Conservation (phyloP, 768 basidiomycete species). For the Inosperma sp. region DNA sequence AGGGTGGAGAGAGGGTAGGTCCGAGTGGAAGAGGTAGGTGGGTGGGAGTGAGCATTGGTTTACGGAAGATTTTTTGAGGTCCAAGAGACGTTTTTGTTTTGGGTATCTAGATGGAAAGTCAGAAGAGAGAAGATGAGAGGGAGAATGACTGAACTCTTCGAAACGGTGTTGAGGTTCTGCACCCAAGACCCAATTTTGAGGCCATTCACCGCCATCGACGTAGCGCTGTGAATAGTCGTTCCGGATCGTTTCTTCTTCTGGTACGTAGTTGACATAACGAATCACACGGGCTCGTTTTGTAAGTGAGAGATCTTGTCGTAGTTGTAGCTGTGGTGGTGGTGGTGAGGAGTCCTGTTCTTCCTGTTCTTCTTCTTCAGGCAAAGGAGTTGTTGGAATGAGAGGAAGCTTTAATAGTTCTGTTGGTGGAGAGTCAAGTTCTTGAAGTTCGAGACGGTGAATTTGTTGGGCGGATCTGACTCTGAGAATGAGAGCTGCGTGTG, state of each 20-base stretch:
- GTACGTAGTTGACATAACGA: slow-evolving; percentile 77
- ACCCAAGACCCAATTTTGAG: slow-evolving; percentile 89
- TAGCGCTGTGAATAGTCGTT: slow-evolving; percentile 93
- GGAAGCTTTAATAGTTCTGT: slow-evolving; percentile 52
- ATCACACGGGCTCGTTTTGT: slow-evolving; percentile 68
- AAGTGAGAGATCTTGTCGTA: slow-evolving; percentile 46
- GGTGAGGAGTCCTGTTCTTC: slow-evolving; percentile 44
- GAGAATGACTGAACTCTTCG: slow-evolving; percentile 69
- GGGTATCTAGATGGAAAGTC: slow-evolving; percentile 64
- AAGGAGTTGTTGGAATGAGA: slow-evolving; percentile 52
- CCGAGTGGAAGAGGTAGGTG: slow-evolving; percentile 60
- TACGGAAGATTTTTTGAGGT: slow-evolving; percentile 78
- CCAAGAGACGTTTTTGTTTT: slow-evolving; percentile 81
- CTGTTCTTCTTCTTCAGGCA: slow-evolving; percentile 44
- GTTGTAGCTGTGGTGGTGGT: slow-evolving; percentile 32
- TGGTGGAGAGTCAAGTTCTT: slow-evolving; percentile 51
- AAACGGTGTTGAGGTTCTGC: slow-evolving; percentile 85
- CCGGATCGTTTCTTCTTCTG: slow-evolving; percentile 93
- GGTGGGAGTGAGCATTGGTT: slow-evolving; percentile 66
- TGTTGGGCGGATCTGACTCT: slow-evolving; percentile 55
- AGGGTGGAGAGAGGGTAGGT: slow-evolving; percentile 52
- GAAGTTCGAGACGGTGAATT: slow-evolving; percentile 51
- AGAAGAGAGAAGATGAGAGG: neutral
- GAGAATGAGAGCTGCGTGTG: slow-evolving; percentile 55
- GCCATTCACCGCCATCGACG: slow-evolving; percentile 88